These are phyloP conservation scores for Talaromyces pinophilus DNA, from an alignment of 2,329 filamentous ascomycete genomes.

Conservation along the genomic window DNA sequence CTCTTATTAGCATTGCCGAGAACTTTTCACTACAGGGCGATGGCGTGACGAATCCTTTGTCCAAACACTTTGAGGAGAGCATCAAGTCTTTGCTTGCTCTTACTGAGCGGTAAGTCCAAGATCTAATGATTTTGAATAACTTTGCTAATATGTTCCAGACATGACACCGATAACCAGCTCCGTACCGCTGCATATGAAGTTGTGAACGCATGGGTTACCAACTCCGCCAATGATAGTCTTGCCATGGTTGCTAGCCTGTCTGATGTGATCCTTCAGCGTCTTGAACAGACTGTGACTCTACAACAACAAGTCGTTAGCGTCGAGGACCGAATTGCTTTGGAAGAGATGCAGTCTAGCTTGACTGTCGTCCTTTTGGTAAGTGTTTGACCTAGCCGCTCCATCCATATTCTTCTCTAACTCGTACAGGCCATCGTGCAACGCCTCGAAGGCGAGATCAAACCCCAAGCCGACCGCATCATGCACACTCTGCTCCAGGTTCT, in stretches of 20 bases:
- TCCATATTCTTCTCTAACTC: slow-evolving; percentile 20
- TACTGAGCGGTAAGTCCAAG: slow-evolving; percentile 65
- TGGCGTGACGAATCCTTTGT: slow-evolving; percentile 76
- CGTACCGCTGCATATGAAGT: slow-evolving; percentile 97
- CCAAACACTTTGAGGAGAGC: slow-evolving; percentile 89
- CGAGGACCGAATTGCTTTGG: slow-evolving; percentile 91
- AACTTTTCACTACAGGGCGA: slow-evolving; percentile 87
- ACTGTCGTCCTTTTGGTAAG: slow-evolving; percentile 76
- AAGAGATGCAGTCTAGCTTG: slow-evolving; percentile 97
- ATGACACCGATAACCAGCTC: slow-evolving; percentile 81
- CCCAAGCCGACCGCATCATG: slow-evolving; percentile 94
- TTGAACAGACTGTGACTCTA: slow-evolving; percentile 86
- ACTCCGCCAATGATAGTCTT: slow-evolving; percentile 83
- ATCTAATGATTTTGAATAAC: slow-evolving; percentile 6
- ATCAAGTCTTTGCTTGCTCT: slow-evolving; percentile 81
- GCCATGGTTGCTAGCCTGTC: slow-evolving; percentile 77
- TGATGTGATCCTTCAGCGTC: slow-evolving; percentile 82
- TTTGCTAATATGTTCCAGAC: slow-evolving; percentile 34
- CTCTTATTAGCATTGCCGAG: slow-evolving; percentile 96
- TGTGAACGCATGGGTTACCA: slow-evolving; percentile 89
- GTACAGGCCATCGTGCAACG: slow-evolving; percentile 76
- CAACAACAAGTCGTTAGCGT: slow-evolving; percentile 94
- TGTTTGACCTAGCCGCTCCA: not conserved
- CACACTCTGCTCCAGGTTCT: slow-evolving; percentile 80
- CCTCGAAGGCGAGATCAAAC: slow-evolving; percentile 85